Percentiles rank a stretch among this genome's conserved stretches.
Conservation (phyloP, 2,329 filamentous ascomycete genomes). For the Periconia sp. region DNA sequence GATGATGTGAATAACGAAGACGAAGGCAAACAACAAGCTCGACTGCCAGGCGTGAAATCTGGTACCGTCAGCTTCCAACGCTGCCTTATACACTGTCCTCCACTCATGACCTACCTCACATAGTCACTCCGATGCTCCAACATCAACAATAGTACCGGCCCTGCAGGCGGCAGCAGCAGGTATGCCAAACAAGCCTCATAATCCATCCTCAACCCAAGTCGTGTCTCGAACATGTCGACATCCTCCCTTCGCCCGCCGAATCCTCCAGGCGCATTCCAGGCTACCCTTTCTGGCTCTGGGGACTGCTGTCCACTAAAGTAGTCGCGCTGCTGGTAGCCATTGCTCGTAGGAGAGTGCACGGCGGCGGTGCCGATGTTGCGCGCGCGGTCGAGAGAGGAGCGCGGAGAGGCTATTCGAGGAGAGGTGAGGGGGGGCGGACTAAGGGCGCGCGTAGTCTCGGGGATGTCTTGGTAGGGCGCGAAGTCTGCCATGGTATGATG, state of each 20-base stretch:
- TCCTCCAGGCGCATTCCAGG: conserved; percentile 33
- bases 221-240: conserved; percentile 84
- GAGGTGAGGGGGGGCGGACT: conserved; percentile 67
- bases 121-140: conserved; percentile 96
- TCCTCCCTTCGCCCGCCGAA: conserved; percentile 62
- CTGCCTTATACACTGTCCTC: neutral
- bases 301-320: conserved; percentile 31
- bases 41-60: conserved; percentile 98
- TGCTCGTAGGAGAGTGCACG: conserved; percentile 39
- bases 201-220: conserved; percentile 82
- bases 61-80: conserved; percentile 8
- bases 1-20: conserved; percentile 77
- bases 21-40: conserved; percentile 76
- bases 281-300: conserved; percentile 26
- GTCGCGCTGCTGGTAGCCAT: conserved; percentile 48
- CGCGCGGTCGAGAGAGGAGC: conserved; percentile 45
- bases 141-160: conserved; percentile 82
- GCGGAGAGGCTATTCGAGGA: conserved; percentile 58
- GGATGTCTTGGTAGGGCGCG: conserved; percentile 94
- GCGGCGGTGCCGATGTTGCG: conserved; percentile 33
- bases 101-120: conserved; percentile 79
- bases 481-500: conserved; percentile 64
- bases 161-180: conserved; percentile 80
- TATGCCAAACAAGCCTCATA: conserved; percentile 93
- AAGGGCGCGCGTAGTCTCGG: conserved; percentile 80